Conservation (phyloP, 768 basidiomycete genomes). For the Coprinopsis cinerea region DNA sequence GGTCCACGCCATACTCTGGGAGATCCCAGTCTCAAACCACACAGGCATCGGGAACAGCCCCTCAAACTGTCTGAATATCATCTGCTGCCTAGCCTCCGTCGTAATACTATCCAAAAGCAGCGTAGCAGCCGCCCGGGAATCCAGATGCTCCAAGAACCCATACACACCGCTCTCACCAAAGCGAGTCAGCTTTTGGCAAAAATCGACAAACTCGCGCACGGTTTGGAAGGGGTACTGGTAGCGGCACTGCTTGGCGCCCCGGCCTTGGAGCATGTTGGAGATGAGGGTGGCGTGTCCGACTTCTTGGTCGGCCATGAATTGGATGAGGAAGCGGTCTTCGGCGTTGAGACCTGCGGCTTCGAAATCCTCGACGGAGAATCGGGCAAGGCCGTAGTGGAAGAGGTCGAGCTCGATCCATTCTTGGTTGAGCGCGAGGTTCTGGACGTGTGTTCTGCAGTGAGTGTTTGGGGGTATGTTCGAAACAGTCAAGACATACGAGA, state of each 20-base stretch:
- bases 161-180: constrained; percentile 56
- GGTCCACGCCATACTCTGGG: constrained; percentile 61
- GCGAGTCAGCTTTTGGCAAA: constrained; percentile 50
- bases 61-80: constrained; percentile 58
- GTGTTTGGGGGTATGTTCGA: neutral
- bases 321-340: constrained; percentile 48
- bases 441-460: neutral
- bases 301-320: constrained; percentile 63
- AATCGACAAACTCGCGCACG: constrained; percentile 55
- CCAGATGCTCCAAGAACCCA: constrained; percentile 60
- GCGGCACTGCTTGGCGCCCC: constrained; percentile 46
- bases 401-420: constrained; percentile 59
- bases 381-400: constrained; percentile 49
- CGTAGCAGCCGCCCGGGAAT: constrained; percentile 47
- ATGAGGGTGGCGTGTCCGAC: constrained; percentile 54
- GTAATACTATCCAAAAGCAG: constrained; percentile 53
- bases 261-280: constrained; percentile 43
- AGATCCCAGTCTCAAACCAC: constrained; percentile 51
- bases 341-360: constrained; percentile 45
- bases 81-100: constrained; percentile 60
- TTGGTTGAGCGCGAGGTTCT: constrained; percentile 56
- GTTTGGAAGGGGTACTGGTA: constrained; percentile 52
- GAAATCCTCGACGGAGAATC: constrained; percentile 52
- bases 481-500: constrained; percentile 13
- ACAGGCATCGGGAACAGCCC: constrained; percentile 58